Evolutionary conservation across 2,329 filamentous ascomycete genomes (phyloP).

Genomic region (Paraphoma sp.): DNA sequence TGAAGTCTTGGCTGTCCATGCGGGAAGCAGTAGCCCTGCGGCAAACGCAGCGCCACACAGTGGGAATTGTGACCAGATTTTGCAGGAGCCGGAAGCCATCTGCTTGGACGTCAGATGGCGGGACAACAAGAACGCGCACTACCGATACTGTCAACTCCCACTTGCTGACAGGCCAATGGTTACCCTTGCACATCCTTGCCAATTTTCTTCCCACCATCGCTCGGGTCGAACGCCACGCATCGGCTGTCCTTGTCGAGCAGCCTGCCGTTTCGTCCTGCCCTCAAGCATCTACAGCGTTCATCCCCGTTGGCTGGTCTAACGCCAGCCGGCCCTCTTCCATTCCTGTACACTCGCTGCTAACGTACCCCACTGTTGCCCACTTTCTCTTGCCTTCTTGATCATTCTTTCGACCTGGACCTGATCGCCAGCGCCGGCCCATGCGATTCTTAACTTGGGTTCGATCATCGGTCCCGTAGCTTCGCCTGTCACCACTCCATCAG

Average conservation of each 20-base stretch:
- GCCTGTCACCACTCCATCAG: constrained; percentile 35
- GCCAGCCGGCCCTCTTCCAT: constrained; percentile 43
- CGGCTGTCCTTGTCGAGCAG: constrained; percentile 43
- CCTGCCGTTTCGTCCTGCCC: constrained; percentile 41
- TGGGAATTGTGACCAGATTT: constrained; percentile 41
- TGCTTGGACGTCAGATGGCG: constrained; percentile 44
- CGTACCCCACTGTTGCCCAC: constrained; percentile 40
- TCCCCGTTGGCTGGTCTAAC: constrained; percentile 43
- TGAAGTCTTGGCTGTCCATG: constrained; percentile 33
- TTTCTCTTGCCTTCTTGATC: constrained; percentile 33
- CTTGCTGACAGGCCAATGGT: constrained; percentile 39
- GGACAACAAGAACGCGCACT: constrained; percentile 38
- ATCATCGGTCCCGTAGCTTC: constrained; percentile 43
- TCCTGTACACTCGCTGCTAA: constrained; percentile 45
- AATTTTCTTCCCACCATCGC: constrained; percentile 36
- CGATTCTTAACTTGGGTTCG: constrained; percentile 43
- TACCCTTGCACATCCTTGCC: constrained; percentile 47
- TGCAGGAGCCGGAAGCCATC: constrained; percentile 36
- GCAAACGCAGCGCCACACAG: constrained; percentile 43
- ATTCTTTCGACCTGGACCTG: constrained; percentile 36
- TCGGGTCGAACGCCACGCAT: constrained; percentile 44
- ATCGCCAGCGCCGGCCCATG: constrained; percentile 44
- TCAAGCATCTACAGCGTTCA: constrained; percentile 37
- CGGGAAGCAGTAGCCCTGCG: constrained; percentile 40
- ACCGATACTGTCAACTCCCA: constrained; percentile 27